These are phyloP conservation scores for Chlamydomonas sphaeroides DNA, from an alignment of 139 green algal species.

Conservation along the genomic window DNA sequence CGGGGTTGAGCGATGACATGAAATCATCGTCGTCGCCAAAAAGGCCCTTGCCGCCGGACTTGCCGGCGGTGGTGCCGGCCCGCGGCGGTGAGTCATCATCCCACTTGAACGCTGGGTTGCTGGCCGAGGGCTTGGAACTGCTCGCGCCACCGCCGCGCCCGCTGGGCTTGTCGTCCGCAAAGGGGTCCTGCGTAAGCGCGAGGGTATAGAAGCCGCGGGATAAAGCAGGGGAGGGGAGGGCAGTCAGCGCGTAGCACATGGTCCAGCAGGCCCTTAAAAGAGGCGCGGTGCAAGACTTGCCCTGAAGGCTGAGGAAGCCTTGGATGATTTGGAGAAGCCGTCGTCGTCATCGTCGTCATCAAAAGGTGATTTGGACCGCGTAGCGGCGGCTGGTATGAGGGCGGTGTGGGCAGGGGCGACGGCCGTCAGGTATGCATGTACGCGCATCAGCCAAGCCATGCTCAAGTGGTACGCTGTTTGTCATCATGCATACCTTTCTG, in stretches of 20 bases:
- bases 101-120: constrained; percentile 24
- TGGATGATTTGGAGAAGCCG: too few species aligned
- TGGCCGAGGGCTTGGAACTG: background rate
- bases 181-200: constrained; percentile 28
- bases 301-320: too few species aligned
- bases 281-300: too few species aligned
- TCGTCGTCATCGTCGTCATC: constrained; percentile 17
- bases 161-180: constrained; percentile 22
- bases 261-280: too few species aligned
- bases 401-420: too few species aligned
- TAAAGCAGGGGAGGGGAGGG: too few species aligned
- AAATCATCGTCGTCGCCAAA: constrained; percentile 34
- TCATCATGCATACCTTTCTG: background rate
- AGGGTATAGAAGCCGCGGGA: too few species aligned
- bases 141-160: constrained; percentile 1
- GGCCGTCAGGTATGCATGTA: too few species aligned
- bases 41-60: background rate
- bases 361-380: background rate
- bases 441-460: too few species aligned
- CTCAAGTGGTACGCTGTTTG: too few species aligned
- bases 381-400: background rate
- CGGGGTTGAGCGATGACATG: background rate
- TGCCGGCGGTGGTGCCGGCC: background rate
- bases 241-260: too few species aligned
- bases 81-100: constrained; percentile 29